Base-by-base conservation (phyloP, 2,329 filamentous ascomycete genomes). In the Hymenoscyphus fraxineus region DNA sequence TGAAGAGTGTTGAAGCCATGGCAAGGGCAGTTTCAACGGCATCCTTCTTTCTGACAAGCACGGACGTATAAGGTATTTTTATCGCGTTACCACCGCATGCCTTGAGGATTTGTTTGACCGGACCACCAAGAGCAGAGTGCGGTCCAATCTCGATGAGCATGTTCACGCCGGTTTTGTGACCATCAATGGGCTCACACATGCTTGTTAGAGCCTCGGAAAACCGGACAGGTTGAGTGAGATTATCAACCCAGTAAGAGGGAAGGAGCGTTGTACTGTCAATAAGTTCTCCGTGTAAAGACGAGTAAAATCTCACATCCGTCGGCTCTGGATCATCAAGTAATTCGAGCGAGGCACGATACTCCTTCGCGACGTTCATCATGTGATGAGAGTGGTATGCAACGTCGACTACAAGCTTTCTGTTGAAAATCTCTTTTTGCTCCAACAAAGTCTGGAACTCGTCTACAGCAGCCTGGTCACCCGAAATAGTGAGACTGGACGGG, bases 11-110 rank as follows among this genome's bases (percentile, higher is more conserved):
- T 1, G 76, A 78, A 1, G 81, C 81, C 6, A 81, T 72, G 35
- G 82, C 80, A 51, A 81, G 72, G 0, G 80, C 78, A 0, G 78
- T 76, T n/a, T 80, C 77, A 2, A 81, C 80, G 0, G 80, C 80
- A 61, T 83, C 77, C 63, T 82, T 80, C 31, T 83, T 82, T 40
- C 85, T 81, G 2, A 83, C 72, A 3, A 90, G 80, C 0, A 78
- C 77, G 75, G 27, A 68, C 1, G 65, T 64, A 60, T 73, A 73
- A 9, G 62, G 67, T 38, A 81, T 75, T 64, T 79, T 79, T 58
- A 77, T 76, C 0, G 78, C 78, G 40, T 78, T 76, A 2, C 76
- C 74, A 47, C 78, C 79, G 19, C 80, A 77, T 1, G 75, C 73
- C 69, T 82, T 82, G 67, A 73, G 7, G 73, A 77, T 71, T 61